Evolutionary conservation across 106 monocot genomes (phyloP), one percentile per base, ranked within the genome.

Genomic region (Acanthochlamys bracteata): DNA sequence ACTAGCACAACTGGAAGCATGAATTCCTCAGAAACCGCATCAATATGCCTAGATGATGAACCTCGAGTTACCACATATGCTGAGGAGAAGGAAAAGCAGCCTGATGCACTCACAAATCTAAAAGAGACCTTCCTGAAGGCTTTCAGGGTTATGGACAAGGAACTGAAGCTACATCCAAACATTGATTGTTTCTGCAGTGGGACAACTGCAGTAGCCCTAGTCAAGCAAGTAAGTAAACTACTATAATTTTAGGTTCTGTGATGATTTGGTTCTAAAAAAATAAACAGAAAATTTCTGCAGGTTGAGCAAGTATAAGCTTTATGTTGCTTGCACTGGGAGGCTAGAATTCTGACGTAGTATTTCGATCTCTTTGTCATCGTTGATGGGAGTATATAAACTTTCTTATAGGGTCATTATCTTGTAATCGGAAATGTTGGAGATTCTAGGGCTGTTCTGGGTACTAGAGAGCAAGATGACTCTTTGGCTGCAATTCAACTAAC

Each of bases 101-200:
- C 79, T 24, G 69, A 79, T 24, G 55, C 66, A 19, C 65, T 65
- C 60, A 24, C 13, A 7, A 55, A 12, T 7, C 64, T 79, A 16
- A 79, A 70, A 60, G 74, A 74, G 7, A 51, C 70, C 10, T 79
- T 79, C 33, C 66, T 69, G 12, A 66, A 74, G 49, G 74, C 79
- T 41, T 79, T 79, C 46, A 74, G 53, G 69, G 54, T 66, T 23
- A 79, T 74, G 74, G 79, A 79, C 43, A 79, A 70, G 53, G 79
- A 79, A 56, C 57, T 79, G 16, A 74, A 59, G 45, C 41, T 74
- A 7, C 74, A 79, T 61, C 74, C 69, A 24, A 55, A 54, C 42
- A 70, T 79, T 41, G 70, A 79, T 39, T 79, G 74, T 60, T 79
- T 79, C 63, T 79, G 79, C 66, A 79, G 79, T 70, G 79, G 79